Percentiles rank a stretch among this genome's conserved stretches.
Evolutionary conservation across 129 eudicot genomes (phyloP).

Genomic region (Flaveria trinervia): DNA sequence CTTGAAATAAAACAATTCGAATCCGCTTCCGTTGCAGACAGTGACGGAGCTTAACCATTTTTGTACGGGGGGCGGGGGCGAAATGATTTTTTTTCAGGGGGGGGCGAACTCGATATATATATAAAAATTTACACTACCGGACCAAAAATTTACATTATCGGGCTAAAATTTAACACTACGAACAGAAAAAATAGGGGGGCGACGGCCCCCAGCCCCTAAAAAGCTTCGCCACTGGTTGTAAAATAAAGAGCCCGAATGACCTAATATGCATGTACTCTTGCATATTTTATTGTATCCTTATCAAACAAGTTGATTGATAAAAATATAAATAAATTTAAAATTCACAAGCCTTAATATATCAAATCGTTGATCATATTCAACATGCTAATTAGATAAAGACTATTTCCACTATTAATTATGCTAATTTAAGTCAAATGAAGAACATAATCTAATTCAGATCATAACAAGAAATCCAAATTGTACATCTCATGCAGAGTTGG

Average conservation of each 20-base stretch:
- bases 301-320: slow-evolving; percentile 13
- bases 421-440: neutral
- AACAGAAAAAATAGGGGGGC: no score
- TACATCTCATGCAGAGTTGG: neutral
- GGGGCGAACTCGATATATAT: no score
- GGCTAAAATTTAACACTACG: no score
- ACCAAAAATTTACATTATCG: no score
- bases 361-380: slow-evolving; percentile 71
- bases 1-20: slow-evolving; percentile 50
- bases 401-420: slow-evolving; percentile 64
- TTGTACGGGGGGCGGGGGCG: no score
- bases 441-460: neutral
- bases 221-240: no score
- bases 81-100: no score
- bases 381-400: slow-evolving; percentile 41
- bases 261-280: slow-evolving; percentile 99
- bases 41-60: no score
- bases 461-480: neutral
- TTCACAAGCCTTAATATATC: slow-evolving; percentile 85
- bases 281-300: slow-evolving; percentile 97
- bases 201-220: rapidly evolving
- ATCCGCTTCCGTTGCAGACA: slow-evolving; percentile 80
- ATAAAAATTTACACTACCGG: no score
- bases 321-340: neutral
- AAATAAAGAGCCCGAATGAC: slow-evolving; percentile 64